Evolutionary conservation across 139 green algal species (phyloP), one percentile per base, ranked within the genome.

Genomic region (Microglena sp.): DNA sequence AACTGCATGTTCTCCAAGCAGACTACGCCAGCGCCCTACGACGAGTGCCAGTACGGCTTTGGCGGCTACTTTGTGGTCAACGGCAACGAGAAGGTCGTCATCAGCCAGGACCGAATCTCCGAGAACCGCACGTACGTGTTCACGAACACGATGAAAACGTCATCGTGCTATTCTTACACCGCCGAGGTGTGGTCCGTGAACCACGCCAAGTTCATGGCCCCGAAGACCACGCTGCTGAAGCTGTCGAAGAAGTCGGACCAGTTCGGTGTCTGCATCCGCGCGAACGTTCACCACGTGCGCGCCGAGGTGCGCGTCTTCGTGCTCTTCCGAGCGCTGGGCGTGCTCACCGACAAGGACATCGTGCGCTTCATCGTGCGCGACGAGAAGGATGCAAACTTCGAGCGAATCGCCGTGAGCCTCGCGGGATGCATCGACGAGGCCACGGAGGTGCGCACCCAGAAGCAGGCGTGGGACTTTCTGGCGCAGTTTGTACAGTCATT

Each of bases 41-140:
- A 78, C 0, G 90, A 96, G 78, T 96, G 90, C 72, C 87, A 84
- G 1, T 77, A 94, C 30, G 90, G 96, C 69, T 83, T 85, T 1
- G 90, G 90, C 3, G 90, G 90, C 46, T 96, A 96, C 77, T 96
- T 96, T 60, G 76, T 96, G 5, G 80, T 96, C 30, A 87, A 82
- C 69, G 82, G 87, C 54, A 83, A 77, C 15, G 87, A 93, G 75
- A 95, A 96, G 73, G 90, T 96, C 4, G 90, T 96, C 43, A 77
- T 96, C 7, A 94, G 94, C 67, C 90, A 96, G 68, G 90, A 96
- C 75, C 90, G 96, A 74, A 78, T 95, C 43, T 86, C 77, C 36
- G 95, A 95, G 76, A 96, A 96, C 78, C 75, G 89, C 46, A 91
- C 95, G 62, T 91, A 96, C 68, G 85, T 96, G 26, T 71, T 71